These are phyloP conservation scores for Albugo laibachii DNA, from an alignment of 352 stramenopile genomes.

Conservation along the genomic window DNA sequence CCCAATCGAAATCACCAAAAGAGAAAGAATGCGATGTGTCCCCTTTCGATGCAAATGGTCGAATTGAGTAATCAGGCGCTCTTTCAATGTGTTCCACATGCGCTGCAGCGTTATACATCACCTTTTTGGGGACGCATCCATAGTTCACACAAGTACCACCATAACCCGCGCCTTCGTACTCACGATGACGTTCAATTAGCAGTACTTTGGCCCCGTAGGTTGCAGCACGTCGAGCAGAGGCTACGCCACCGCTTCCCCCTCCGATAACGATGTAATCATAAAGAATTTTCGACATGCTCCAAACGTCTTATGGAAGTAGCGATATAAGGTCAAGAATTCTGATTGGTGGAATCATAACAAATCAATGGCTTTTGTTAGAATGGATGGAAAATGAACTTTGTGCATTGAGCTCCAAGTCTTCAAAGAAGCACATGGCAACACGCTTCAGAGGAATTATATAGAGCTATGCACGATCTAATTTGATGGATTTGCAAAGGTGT, in stretches of 20 bases:
- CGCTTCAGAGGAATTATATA: no score
- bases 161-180: conserved; percentile 36
- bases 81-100: conserved; percentile 62
- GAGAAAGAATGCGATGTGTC: conserved; percentile 10
- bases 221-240: conserved; percentile 81
- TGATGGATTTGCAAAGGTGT: no score
- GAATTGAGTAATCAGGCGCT: conserved; percentile 51
- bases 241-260: conserved; percentile 81
- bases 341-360: no score
- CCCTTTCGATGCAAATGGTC: conserved; percentile 11
- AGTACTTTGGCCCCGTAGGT: conserved; percentile 90
- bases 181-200: conserved; percentile 77
- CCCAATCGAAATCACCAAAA: conserved; percentile 79
- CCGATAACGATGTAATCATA: conserved; percentile 88
- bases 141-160: conserved; percentile 98
- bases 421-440: no score
- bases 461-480: no score
- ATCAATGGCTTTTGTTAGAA: no score
- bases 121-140: conserved; percentile 97
- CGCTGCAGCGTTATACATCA: conserved; percentile 88
- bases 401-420: no score
- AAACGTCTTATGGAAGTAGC: no score
- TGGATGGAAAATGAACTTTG: no score
- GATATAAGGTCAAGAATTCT: no score
- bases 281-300: not conserved